Evolutionary conservation across 2,329 filamentous ascomycete species (phyloP).

Genomic region (Verticillium alfalfae): DNA sequence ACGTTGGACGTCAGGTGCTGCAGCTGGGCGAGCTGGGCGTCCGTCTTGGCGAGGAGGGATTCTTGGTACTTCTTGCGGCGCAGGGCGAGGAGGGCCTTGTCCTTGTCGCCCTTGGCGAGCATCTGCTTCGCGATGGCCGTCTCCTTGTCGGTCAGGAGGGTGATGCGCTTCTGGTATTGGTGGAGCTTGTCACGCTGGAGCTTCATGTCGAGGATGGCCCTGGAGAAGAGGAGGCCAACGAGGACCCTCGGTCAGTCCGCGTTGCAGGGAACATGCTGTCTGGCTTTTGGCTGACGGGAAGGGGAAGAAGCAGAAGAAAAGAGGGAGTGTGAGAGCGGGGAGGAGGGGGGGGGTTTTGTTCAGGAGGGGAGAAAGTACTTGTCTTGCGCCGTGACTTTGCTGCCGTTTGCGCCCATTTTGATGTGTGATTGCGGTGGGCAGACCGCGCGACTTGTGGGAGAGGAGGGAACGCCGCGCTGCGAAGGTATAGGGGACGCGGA

Average conservation of each 20-base stretch:
- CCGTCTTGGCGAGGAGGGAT: constrained; percentile 79
- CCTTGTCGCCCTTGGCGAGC: constrained; percentile 73
- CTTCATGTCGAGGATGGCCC: constrained; percentile 96
- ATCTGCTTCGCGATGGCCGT: constrained; percentile 81
- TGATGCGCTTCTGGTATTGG: constrained; percentile 90
- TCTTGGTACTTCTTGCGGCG: constrained; percentile 97
- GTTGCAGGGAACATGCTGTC: no score
- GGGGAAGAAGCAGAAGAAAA: neutral
- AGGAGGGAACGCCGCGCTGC: neutral
- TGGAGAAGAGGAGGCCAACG: constrained; percentile 26
- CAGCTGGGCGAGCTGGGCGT: constrained; percentile 87
- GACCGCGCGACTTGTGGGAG: neutral
- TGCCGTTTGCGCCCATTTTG: constrained; percentile 49
- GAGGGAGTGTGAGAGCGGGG: neutral
- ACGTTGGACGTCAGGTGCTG: constrained; percentile 84
- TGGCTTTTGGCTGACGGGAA: neutral
- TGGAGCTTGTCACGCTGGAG: constrained; percentile 95
- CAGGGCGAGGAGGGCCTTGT: constrained; percentile 77
- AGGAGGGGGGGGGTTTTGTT: neutral
- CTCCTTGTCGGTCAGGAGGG: constrained; percentile 78
- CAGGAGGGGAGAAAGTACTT: constrained; percentile 50
- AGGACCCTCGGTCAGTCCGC: no score
- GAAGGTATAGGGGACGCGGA: neutral
- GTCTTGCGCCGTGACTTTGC: constrained; percentile 68
- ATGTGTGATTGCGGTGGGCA: neutral